Percentiles rank a stretch among this genome's conserved stretches.
Conservation (phyloP, 1,139 yeast species). For the Arxiozyma telluris region DNA sequence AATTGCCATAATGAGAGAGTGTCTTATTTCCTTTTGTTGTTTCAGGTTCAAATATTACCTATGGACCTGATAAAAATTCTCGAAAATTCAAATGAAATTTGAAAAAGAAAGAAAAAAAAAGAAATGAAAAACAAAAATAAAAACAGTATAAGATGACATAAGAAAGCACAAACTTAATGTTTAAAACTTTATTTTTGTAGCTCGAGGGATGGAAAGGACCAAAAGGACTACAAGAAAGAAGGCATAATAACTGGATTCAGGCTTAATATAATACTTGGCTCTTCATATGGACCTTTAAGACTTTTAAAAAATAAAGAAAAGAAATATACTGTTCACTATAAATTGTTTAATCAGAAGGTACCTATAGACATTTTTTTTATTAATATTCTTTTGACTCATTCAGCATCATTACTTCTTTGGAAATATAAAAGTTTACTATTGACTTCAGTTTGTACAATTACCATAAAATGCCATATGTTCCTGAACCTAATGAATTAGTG, state of each 20-base stretch:
- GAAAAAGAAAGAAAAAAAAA: no score
- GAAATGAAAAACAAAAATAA: no score
- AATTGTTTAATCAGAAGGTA: neutral
- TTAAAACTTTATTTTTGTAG: neutral
- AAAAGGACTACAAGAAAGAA: no score
- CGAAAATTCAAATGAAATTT: no score
- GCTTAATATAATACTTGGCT: no score
- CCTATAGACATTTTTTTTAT: neutral
- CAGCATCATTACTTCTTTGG: neutral
- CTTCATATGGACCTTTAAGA: no score
- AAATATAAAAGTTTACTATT: neutral
- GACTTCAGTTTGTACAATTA: neutral
- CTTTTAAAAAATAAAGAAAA: no score
- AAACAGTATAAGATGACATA: neutral
- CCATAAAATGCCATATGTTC: constrained; percentile 1
- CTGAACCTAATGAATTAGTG: neutral
- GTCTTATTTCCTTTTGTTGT: neutral
- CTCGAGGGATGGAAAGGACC: neutral
- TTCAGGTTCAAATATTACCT: neutral
- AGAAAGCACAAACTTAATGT: neutral
- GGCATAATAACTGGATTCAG: neutral
- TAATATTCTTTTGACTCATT: neutral
- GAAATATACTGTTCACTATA: no score
- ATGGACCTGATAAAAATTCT: neutral
- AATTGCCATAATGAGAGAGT: no score